phyloP scores from a whole-genome alignment of 1,139 yeast species.

The Sugiyamaella sp. region DNA sequence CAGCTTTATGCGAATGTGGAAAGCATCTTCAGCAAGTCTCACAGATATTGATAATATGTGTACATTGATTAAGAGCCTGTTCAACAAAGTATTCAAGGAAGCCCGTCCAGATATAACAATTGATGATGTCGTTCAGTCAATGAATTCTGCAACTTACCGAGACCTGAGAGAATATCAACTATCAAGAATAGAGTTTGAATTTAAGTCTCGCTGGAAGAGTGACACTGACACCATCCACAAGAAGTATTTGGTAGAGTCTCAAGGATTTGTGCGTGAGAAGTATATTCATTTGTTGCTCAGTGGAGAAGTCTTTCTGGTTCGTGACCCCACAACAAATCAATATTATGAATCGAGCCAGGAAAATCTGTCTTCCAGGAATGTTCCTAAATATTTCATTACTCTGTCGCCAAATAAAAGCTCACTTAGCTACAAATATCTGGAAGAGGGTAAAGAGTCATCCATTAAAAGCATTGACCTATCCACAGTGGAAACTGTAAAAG shows the following conservation, averaged over 20 bases:
- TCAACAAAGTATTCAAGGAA: constrained; percentile 39
- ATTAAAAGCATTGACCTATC: constrained; percentile 8
- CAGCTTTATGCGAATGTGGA: constrained; percentile 68
- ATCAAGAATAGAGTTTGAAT: constrained; percentile 45
- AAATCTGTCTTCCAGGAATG: constrained; percentile 35
- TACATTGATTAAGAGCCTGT: constrained; percentile 45
- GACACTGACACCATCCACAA: constrained; percentile 54
- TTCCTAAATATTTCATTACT: constrained; percentile 54
- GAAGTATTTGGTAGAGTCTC: constrained; percentile 59
- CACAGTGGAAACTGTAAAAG: not conserved
- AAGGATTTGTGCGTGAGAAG: constrained; percentile 78
- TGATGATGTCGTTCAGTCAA: constrained; percentile 30
- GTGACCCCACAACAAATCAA: not conserved
- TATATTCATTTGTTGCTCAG: constrained; percentile 69
- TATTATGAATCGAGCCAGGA: not conserved
- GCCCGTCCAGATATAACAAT: constrained; percentile 33
- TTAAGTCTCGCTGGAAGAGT: constrained; percentile 42
- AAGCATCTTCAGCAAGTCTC: constrained; percentile 59
- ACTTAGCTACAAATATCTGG: constrained; percentile 52
- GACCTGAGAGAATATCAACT: constrained; percentile 63
- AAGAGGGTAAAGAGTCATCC: not conserved
- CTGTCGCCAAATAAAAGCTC: constrained; percentile 73
- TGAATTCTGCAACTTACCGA: constrained; percentile 51
- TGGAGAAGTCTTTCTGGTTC: constrained; percentile 54
- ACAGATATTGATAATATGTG: constrained; percentile 56